These are phyloP conservation scores for Phytophthora boehmeriae DNA, from an alignment of 352 stramenopile species.

Conservation along the genomic window DNA sequence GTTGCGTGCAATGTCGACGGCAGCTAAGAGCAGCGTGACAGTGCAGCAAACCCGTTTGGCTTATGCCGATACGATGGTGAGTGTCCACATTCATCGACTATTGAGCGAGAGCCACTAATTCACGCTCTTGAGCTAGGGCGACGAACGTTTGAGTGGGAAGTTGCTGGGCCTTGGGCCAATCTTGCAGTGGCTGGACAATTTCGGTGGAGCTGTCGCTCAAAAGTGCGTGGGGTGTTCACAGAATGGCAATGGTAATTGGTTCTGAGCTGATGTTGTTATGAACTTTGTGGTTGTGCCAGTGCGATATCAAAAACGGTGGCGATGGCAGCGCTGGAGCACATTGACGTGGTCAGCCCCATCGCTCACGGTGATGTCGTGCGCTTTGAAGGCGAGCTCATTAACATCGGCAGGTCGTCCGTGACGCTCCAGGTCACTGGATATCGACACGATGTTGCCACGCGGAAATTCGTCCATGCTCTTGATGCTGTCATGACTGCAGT, in stretches of 20 bases:
- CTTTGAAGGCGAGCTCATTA: slow-evolving; percentile 42
- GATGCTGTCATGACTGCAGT: slow-evolving; percentile 52
- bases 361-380: slow-evolving; percentile 48
- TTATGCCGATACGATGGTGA: slow-evolving; percentile 56
- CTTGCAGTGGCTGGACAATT: slow-evolving; percentile 54
- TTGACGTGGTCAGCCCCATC: slow-evolving; percentile 43
- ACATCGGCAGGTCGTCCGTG: slow-evolving; percentile 39
- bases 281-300: slow-evolving; percentile 10
- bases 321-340: slow-evolving; percentile 29
- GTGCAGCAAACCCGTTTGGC: slow-evolving; percentile 44
- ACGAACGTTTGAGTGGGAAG: slow-evolving; percentile 55
- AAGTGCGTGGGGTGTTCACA: slow-evolving; percentile 28
- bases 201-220: slow-evolving; percentile 42
- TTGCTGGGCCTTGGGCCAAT: slow-evolving; percentile 54
- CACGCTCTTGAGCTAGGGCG: slow-evolving; percentile 24
- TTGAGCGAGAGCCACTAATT: not conserved
- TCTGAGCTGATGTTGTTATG: no score
- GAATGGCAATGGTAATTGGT: no score
- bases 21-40: slow-evolving; percentile 7
- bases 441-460: slow-evolving; percentile 32
- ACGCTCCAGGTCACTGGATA: slow-evolving; percentile 44
- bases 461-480: slow-evolving; percentile 35
- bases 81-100: not conserved
- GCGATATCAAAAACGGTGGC: slow-evolving; percentile 19
- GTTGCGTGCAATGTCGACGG: slow-evolving; percentile 4